Percentiles rank a stretch among this genome's conserved stretches.
Evolutionary conservation across 345 rosid genomes (phyloP).

Genomic region (Linum lewisii): DNA sequence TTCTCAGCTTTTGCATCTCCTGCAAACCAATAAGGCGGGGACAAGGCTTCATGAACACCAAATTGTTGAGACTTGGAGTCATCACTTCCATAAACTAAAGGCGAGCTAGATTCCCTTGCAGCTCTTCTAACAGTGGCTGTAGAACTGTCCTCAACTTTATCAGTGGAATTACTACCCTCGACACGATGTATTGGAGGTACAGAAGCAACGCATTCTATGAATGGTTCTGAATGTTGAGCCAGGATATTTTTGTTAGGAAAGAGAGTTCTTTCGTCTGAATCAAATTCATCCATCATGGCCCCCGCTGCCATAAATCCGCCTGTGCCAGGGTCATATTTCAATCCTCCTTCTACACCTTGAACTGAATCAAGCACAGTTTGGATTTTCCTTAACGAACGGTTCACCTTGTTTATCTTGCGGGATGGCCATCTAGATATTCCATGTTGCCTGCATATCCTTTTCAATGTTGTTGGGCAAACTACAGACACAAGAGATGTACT

Average conservation of each 20-base stretch:
- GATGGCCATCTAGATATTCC: slow-evolving; percentile 95
- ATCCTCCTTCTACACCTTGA: slow-evolving; percentile 76
- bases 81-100: slow-evolving; percentile 18
- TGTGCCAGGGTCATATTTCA: slow-evolving; percentile 59
- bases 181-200: too few species aligned
- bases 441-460: slow-evolving; percentile 92
- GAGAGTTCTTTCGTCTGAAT: slow-evolving; percentile 22
- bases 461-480: slow-evolving; percentile 94
- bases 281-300: slow-evolving; percentile 32
- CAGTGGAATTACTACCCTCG: slow-evolving; percentile 21
- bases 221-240: slow-evolving; percentile 18
- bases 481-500: slow-evolving; percentile 17
- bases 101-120: slow-evolving; percentile 6
- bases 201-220: slow-evolving; percentile 14
- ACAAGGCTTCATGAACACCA: slow-evolving; percentile 23
- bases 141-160: slow-evolving; percentile 48
- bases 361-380: slow-evolving; percentile 78
- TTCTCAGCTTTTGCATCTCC: slow-evolving; percentile 23
- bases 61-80: slow-evolving; percentile 29
- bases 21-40: slow-evolving; percentile 17
- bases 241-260: slow-evolving; percentile 19
- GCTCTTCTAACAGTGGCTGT: slow-evolving; percentile 13
- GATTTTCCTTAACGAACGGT: slow-evolving; percentile 65
- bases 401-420: slow-evolving; percentile 88
- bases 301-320: slow-evolving; percentile 65